Evolutionary conservation across 345 rosid species (phyloP).

Genomic region (Bruguiera sexangula): DNA sequence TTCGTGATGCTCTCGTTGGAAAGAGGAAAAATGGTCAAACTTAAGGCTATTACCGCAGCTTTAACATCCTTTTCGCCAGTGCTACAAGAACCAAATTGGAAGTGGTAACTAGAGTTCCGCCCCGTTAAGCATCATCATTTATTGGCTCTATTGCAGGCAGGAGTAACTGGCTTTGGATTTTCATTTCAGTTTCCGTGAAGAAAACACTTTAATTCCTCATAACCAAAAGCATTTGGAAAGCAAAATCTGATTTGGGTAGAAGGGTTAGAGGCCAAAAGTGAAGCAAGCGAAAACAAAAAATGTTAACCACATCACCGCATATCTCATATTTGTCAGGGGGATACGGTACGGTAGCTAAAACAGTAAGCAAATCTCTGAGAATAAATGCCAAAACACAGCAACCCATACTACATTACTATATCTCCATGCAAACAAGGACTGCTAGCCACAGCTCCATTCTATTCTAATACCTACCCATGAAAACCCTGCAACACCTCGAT

Average conservation of each 20-base stretch:
- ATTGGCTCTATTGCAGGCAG: too few relatives aligned
- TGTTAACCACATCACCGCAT: neutral
- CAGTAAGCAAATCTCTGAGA: neutral
- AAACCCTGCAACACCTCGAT: neutral
- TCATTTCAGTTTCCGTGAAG: too few relatives aligned
- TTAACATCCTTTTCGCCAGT: too few relatives aligned
- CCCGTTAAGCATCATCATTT: too few relatives aligned
- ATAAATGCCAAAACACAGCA: slow-evolving; percentile 5
- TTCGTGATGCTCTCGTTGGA: too few relatives aligned
- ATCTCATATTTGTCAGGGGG: slow-evolving; percentile 26
- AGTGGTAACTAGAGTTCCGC: too few relatives aligned
- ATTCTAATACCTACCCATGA: neutral
- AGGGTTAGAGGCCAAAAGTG: neutral
- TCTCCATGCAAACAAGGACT: neutral
- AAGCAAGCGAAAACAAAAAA: neutral
- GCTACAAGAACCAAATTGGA: too few relatives aligned
- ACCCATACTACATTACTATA: neutral
- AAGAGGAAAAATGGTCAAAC: too few relatives aligned
- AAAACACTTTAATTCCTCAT: too few relatives aligned
- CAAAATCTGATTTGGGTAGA: neutral
- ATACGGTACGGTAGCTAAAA: slow-evolving; percentile 14
- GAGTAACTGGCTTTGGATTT: too few relatives aligned
- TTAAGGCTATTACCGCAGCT: too few relatives aligned
- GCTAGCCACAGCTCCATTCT: neutral
- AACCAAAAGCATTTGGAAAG: too few relatives aligned